Conservation (phyloP, 805 yeast species). For the Candida takata region DNA sequence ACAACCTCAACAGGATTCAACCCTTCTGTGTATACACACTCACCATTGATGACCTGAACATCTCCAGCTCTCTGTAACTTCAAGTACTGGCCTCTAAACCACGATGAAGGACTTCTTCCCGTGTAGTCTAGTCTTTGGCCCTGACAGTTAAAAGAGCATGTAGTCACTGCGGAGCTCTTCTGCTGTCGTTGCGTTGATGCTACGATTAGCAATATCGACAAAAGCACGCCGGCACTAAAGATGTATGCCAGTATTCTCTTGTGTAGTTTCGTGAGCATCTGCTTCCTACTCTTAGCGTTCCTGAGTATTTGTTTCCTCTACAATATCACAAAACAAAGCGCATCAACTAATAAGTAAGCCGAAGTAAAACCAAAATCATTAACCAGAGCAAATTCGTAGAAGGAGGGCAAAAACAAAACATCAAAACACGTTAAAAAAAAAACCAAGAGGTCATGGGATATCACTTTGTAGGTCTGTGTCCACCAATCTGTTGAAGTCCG, state of each 20-base stretch:
- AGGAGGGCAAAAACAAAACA: no score
- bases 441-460: no score
- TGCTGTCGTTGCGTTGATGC: no score
- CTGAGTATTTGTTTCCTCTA: no score
- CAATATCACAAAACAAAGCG: neutral
- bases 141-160: neutral
- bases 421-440: no score
- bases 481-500: constrained; percentile 7
- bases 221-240: no score
- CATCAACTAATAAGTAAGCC: neutral
- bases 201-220: no score
- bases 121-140: constrained; percentile 5
- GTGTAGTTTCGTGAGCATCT: neutral
- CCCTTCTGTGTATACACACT: constrained; percentile 37
- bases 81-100: constrained; percentile 10
- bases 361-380: no score
- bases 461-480: constrained; percentile 8
- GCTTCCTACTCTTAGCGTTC: no score
- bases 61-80: constrained; percentile 8
- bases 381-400: no score
- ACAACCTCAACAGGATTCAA: constrained; percentile 52
- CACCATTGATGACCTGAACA: constrained; percentile 6
- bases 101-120: constrained; percentile 8
- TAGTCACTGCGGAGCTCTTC: neutral
- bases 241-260: neutral